Evolutionary conservation across 306 rosid species (phyloP).

Genomic region (Trichosanthes cucumerina): DNA sequence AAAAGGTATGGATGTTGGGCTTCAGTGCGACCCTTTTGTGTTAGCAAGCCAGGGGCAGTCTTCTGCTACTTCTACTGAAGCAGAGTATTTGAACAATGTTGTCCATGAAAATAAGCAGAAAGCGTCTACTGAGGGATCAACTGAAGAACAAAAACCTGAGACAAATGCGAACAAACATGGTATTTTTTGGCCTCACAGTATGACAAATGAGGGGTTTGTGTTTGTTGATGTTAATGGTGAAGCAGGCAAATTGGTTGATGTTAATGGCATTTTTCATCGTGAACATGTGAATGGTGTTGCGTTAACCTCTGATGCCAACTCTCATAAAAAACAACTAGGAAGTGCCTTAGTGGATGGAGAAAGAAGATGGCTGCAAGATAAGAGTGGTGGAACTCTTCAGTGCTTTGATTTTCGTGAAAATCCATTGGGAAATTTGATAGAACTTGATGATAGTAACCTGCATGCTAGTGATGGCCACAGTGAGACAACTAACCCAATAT

Average conservation of each 20-base stretch:
- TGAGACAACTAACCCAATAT: slow-evolving; percentile 39
- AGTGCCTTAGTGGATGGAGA: slow-evolving; percentile 24
- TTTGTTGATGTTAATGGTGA: slow-evolving; percentile 25
- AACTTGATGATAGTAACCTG: slow-evolving; percentile 22
- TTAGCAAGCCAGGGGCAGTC: slow-evolving; percentile 34
- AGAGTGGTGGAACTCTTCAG: slow-evolving; percentile 20
- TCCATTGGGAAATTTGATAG: slow-evolving; percentile 27
- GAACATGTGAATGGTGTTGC: slow-evolving; percentile 20
- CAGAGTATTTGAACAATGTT: slow-evolving; percentile 11
- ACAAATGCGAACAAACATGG: slow-evolving; percentile 14
- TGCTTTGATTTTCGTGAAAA: slow-evolving; percentile 26
- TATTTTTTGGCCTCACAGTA: slow-evolving; percentile 21
- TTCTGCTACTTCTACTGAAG: slow-evolving; percentile 23
- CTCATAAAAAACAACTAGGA: slow-evolving; percentile 21
- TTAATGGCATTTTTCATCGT: slow-evolving; percentile 21
- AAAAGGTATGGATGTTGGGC: slow-evolving; percentile 22
- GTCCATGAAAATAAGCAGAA: slow-evolving; percentile 14
- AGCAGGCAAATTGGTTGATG: slow-evolving; percentile 22
- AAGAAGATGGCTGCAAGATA: slow-evolving; percentile 25
- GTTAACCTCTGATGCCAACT: slow-evolving; percentile 12
- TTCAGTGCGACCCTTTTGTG: slow-evolving; percentile 31
- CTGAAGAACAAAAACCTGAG: slow-evolving; percentile 24
- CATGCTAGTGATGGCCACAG: slow-evolving; percentile 25
- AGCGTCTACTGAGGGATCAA: slow-evolving; percentile 16
- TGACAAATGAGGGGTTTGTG: slow-evolving; percentile 26